A percentile compares a stretch with the other conserved stretches of the same genome.
These are phyloP conservation scores for Platismatia glauca DNA, from an alignment of 495 filamentous ascomycete species.

Conservation along the genomic window DNA sequence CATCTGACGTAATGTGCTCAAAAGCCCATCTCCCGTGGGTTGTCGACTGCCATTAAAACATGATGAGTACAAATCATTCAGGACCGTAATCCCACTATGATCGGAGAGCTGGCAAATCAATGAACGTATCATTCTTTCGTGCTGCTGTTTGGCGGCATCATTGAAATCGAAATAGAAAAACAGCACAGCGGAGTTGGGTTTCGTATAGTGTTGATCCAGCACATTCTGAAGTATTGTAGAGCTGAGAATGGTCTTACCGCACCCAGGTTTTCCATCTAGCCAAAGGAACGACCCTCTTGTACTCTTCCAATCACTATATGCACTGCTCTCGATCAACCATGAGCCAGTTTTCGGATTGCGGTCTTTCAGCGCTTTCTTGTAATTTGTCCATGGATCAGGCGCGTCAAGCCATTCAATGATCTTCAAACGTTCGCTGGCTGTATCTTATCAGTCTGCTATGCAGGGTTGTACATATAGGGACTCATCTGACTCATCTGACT, in stretches of 20 bases:
- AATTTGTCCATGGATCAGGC: constrained; percentile 7
- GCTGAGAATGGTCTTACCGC: constrained; percentile 34
- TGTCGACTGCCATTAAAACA: constrained; percentile 18
- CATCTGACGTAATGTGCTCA: not conserved
- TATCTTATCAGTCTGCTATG: not conserved
- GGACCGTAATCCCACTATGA: constrained; percentile 6
- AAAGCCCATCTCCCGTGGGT: not conserved
- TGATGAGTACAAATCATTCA: constrained; percentile 16
- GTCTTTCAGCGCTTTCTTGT: constrained; percentile 17
- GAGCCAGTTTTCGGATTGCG: constrained; percentile 1
- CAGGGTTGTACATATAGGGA: not conserved
- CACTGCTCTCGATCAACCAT: constrained; percentile 26
- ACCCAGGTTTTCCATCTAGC: constrained; percentile 33
- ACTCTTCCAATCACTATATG: not conserved
- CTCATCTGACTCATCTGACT: not conserved
- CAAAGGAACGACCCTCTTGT: constrained; percentile 23
- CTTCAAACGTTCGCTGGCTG: not conserved
- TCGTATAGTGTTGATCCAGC: not conserved
- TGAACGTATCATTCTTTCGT: constrained; percentile 25
- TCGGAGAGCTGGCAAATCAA: constrained; percentile 26
- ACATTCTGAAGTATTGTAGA: constrained; percentile 27
- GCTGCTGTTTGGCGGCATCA: constrained; percentile 25
- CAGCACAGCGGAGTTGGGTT: constrained; percentile 7
- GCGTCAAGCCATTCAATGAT: constrained; percentile 2
- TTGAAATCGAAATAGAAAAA: constrained; percentile 35